These are phyloP conservation scores for Iberis pinnata DNA, from an alignment of 345 rosid genomes.

Conservation along the genomic window DNA sequence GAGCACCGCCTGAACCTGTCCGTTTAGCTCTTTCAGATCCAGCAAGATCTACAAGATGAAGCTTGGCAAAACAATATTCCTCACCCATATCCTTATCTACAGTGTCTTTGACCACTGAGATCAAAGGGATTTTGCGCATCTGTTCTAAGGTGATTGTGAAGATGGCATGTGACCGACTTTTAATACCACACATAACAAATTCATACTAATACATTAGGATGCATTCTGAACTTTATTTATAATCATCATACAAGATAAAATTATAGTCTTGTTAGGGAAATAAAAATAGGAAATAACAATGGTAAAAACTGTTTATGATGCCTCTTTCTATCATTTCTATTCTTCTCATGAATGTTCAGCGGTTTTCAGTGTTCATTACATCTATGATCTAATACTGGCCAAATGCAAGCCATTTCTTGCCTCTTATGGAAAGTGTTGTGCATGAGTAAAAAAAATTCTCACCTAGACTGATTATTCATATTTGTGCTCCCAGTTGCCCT, in stretches of 20 bases:
- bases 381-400: neutral
- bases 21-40: slow-evolving; percentile 88
- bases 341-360: neutral
- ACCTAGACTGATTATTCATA: slow-evolving; percentile 85
- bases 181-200: slow-evolving; percentile 33
- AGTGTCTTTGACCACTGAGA: slow-evolving; percentile 36
- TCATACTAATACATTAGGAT: slow-evolving; percentile 26
- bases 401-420: neutral
- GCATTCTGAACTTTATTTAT: neutral
- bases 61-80: slow-evolving; percentile 72
- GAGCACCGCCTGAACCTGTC: slow-evolving; percentile 75
- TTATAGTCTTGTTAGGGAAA: neutral
- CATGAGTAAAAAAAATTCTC: slow-evolving; percentile 11
- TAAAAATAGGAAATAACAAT: neutral
- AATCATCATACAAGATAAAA: slow-evolving; percentile 10
- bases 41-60: slow-evolving; percentile 84
- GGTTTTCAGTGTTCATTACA: neutral
- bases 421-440: neutral
- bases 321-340: slow-evolving; percentile 11
- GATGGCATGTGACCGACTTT: slow-evolving; percentile 89
- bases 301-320: neutral
- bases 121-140: slow-evolving; percentile 47
- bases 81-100: slow-evolving; percentile 52
- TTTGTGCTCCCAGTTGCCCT: slow-evolving; percentile 86
- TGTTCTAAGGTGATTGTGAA: slow-evolving; percentile 87